Evolutionary conservation across 352 stramenopile genomes (phyloP), one percentile per base, ranked within the genome.

Genomic region (Halophytophthora polymorphica): DNA sequence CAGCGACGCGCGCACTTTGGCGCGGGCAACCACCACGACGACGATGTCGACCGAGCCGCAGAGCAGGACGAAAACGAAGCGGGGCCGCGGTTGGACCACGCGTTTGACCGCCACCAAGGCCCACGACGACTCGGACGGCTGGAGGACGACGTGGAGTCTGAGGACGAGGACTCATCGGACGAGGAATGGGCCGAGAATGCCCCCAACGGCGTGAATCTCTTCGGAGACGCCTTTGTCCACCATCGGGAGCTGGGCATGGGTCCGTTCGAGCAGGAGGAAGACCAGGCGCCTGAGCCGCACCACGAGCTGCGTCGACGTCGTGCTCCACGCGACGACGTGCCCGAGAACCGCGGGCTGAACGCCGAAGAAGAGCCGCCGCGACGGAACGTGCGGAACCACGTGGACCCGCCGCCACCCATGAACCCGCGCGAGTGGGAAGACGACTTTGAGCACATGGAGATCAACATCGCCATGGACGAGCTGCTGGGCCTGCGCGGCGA

Each of bases 381-480:
- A 12, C 60, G 71, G 64, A 59, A 45, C 6, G 53, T 53, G 22
- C 61, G 55, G 6, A 74, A 80, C 13, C 66, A 58, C n/a, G 52
- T 65, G 29, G 64, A 77, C 58, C 66, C 61, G 6, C 57, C 66
- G 28, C 45, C 61, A 0, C 82, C 74, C 40, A 83, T 82, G 41
- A 77, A 82, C 38, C 64, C 63, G 38, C 55, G 71, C 25, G 74
- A 77, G 19, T 92, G 84, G 79, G 85, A 96, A 45, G 87, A 96
- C 50, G 87, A 96, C 29, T 88, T 95, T 40, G 82, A 95, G 23
- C 80, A 96, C 62, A 92, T 97, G 77, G 90, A 97, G 61, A 92
- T 97, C 48, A 96, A 97, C 55, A 92, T 99, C 33, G 94, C 96
- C 1, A 84, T 99, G 63, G 96, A 99, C 58, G 96, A 99, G 59